Conservation (phyloP, 345 rosid species). For the Syzygium jambos region DNA sequence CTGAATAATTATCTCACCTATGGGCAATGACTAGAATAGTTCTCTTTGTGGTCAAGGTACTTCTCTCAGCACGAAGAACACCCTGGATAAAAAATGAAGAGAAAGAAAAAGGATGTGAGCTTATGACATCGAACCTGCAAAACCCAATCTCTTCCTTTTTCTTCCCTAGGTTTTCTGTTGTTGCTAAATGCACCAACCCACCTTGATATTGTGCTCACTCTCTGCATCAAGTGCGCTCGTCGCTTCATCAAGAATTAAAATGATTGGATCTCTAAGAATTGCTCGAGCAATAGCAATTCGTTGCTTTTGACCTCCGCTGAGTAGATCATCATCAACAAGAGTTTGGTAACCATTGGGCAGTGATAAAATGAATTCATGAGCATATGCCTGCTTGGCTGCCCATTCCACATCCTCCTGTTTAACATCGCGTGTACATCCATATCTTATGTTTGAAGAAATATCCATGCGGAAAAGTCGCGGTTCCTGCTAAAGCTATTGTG, state of each 20-base stretch:
- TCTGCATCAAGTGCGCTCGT: constrained; percentile 96
- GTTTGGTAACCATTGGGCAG: constrained; percentile 87
- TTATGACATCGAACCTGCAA: not conserved
- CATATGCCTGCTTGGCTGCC: constrained; percentile 93
- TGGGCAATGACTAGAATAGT: constrained; percentile 87
- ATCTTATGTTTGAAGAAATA: constrained; percentile 76
- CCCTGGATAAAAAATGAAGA: constrained; percentile 33
- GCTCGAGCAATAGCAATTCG: constrained; percentile 97
- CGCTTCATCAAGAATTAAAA: constrained; percentile 95
- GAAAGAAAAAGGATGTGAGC: not conserved
- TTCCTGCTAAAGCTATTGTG: constrained; percentile 29
- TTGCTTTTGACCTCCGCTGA: constrained; percentile 98
- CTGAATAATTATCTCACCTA: constrained; percentile 28
- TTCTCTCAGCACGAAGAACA: constrained; percentile 67
- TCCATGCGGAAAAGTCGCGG: constrained; percentile 93
- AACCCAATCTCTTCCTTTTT: not conserved
- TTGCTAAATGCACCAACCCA: constrained; percentile 6
- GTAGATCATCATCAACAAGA: constrained; percentile 87
- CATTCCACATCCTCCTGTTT: constrained; percentile 69
- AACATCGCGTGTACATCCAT: constrained; percentile 63
- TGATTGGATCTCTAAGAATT: constrained; percentile 80
- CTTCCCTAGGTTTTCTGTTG: not conserved
- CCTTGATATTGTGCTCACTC: constrained; percentile 95
- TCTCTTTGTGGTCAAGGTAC: constrained; percentile 50
- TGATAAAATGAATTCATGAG: constrained; percentile 79